Evolutionary conservation across 2,329 filamentous ascomycete species (phyloP).

Genomic region (Ophiostoma himal-ulmi): DNA sequence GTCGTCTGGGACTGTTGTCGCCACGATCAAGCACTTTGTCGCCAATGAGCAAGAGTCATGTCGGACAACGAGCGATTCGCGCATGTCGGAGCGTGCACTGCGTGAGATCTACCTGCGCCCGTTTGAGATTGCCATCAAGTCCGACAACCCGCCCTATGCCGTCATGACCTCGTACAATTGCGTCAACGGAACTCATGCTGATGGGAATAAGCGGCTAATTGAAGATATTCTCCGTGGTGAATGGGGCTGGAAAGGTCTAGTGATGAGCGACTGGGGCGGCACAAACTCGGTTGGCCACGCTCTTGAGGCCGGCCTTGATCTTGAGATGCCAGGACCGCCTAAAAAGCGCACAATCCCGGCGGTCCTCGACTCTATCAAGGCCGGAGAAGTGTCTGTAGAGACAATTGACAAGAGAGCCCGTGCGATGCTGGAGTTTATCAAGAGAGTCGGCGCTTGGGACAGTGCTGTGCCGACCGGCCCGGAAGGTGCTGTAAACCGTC

Average conservation of each 20-base stretch:
- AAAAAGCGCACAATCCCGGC: not conserved
- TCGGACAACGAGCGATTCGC: slow-evolving; percentile 57
- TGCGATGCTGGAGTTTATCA: not conserved
- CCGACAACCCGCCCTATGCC: slow-evolving; percentile 61
- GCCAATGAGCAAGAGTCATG: slow-evolving; percentile 67
- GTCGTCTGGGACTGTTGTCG: slow-evolving; percentile 60
- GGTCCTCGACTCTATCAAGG: not conserved
- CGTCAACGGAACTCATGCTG: slow-evolving; percentile 56
- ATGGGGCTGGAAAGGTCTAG: slow-evolving; percentile 55
- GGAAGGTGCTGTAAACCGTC: not conserved
- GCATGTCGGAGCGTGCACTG: slow-evolving; percentile 58
- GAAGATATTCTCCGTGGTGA: slow-evolving; percentile 53
- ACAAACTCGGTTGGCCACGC: slow-evolving; percentile 50
- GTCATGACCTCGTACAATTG: slow-evolving; percentile 64
- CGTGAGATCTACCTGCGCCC: slow-evolving; percentile 68
- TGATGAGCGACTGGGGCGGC: slow-evolving; percentile 56
- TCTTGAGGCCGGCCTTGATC: slow-evolving; percentile 50
- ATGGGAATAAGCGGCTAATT: slow-evolving; percentile 50
- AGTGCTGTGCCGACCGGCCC: not conserved
- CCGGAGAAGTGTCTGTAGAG: not conserved
- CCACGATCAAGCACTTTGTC: slow-evolving; percentile 42
- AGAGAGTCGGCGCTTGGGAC: slow-evolving; percentile 13
- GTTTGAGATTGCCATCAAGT: slow-evolving; percentile 63
- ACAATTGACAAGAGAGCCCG: slow-evolving; percentile 2
- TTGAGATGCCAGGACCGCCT: slow-evolving; percentile 52